Evolutionary conservation across 495 filamentous ascomycete genomes (phyloP).

Genomic region (Penicillium ochrochloron): DNA sequence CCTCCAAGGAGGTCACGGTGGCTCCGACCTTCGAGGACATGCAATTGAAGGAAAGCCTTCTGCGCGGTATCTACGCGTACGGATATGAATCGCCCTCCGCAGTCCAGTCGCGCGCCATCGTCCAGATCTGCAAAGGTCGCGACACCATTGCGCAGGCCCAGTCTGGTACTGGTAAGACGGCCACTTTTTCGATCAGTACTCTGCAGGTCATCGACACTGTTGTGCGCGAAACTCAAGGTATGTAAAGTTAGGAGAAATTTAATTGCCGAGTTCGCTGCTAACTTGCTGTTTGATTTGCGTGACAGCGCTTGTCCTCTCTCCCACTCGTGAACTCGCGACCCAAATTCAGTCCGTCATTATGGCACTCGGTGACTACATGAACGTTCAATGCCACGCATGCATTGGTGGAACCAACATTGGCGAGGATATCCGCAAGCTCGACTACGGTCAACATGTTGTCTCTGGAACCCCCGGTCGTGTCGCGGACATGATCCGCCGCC

Average conservation of each 20-base stretch:
- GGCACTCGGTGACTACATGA: conserved; percentile 99
- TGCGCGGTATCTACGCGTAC: conserved; percentile 97
- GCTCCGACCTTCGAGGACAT: conserved; percentile 74
- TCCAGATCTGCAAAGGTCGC: conserved; percentile 97
- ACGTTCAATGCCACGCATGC: conserved; percentile 97
- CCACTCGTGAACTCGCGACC: conserved; percentile 94
- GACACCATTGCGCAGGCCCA: conserved; percentile 99
- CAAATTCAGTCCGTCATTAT: conserved; percentile 98
- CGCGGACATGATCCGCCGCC: conserved; percentile 97
- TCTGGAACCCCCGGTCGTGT: conserved; percentile 95
- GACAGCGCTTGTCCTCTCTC: conserved; percentile 88
- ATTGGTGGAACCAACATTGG: conserved; percentile 98
- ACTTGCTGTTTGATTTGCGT: conserved; percentile 15
- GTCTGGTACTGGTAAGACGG: conserved; percentile 98
- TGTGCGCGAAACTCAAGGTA: conserved; percentile 82
- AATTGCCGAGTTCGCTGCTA: conserved; percentile 6
- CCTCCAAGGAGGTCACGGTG: conserved; percentile 95
- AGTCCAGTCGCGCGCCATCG: conserved; percentile 95
- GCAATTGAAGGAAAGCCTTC: conserved; percentile 93
- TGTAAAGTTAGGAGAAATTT: conserved; percentile 4
- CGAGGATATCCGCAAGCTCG: conserved; percentile 95
- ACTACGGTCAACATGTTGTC: conserved; percentile 96
- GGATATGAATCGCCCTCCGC: conserved; percentile 97
- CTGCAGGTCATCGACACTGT: conserved; percentile 90
- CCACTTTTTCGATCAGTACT: conserved; percentile 97